phyloP scores from a whole-genome alignment of 83 land plant genomes.

The Diphasiastrum complanatum region DNA sequence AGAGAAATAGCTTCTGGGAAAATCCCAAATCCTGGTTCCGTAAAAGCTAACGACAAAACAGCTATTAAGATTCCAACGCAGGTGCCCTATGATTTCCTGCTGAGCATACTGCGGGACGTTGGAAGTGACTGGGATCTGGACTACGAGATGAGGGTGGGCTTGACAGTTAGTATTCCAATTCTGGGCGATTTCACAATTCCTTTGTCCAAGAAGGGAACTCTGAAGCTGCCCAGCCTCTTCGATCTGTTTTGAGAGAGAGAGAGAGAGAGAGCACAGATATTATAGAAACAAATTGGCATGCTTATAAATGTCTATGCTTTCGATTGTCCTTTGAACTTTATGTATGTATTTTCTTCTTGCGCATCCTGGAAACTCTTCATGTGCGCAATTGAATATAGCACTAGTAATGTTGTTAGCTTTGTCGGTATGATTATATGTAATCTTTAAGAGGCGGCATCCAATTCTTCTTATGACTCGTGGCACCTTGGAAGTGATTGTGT shows the following conservation, averaged over 20 bases:
- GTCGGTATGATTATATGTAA: too few relatives aligned
- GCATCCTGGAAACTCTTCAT: too few relatives aligned
- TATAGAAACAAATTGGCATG: too few relatives aligned
- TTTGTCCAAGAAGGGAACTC: slow-evolving; percentile 47
- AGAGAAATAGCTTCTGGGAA: slow-evolving; percentile 67
- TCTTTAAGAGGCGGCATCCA: too few relatives aligned
- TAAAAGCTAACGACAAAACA: slow-evolving; percentile 48
- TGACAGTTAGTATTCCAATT: slow-evolving; percentile 60
- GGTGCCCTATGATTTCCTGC: slow-evolving; percentile 53
- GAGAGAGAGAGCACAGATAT: not conserved
- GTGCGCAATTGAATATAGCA: too few relatives aligned
- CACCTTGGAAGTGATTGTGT: too few relatives aligned
- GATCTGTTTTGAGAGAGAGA: slow-evolving; percentile 37
- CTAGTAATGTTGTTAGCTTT: too few relatives aligned
- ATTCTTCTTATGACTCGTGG: too few relatives aligned
- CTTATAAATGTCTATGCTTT: too few relatives aligned
- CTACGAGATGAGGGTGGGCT: slow-evolving; percentile 48
- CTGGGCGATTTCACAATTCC: slow-evolving; percentile 76
- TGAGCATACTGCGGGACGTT: slow-evolving; percentile 54
- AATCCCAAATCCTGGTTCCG: slow-evolving; percentile 64
- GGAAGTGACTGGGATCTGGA: slow-evolving; percentile 88
- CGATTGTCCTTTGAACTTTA: too few relatives aligned
- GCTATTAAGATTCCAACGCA: slow-evolving; percentile 42
- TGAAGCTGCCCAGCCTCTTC: slow-evolving; percentile 66
- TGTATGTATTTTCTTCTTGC: too few relatives aligned